Evolutionary conservation across 305 asterid genomes (phyloP), one percentile per base, ranked within the genome.

Genomic region (Stenogyne calaminthoides): DNA sequence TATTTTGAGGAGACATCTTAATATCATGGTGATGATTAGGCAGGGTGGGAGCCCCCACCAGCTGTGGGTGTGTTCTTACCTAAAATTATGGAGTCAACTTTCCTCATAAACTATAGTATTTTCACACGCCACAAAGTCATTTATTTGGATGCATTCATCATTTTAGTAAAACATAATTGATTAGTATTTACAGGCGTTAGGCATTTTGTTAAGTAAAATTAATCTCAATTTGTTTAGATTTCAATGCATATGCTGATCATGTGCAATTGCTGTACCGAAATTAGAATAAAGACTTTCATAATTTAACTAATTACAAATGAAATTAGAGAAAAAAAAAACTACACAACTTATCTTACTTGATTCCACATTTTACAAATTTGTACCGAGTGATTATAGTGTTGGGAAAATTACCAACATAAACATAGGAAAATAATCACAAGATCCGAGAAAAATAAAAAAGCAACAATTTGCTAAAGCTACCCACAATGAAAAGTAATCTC

Each of bases 301-400:
- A 47, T 47, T 47, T 11, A 47, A 15, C 22, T 15, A 49, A 3
- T 49, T 49, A 49, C 56, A 49, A 49, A 49, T 49, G 36, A 58
- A 44, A 49, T 47, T 34, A 25, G 9, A 18, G 70, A 6, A n/a
- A 27, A 46, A 64, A 19, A 27, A 46, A 64, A 19, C 29, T 55
- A 54, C 46, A 56, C 49, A 65, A 37, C 11, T 69, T 32, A 74
- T 47, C 54, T 32, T 20, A 27, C 19, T 49, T 67, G 47, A 59
- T 62, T 69, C 46, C 40, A 40, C 47, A 58, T 61, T 80, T 10
- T 80, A 80, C 84, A 80, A 12, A 68, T 80, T 47, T 76, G 78
- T 67, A 80, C 64, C 36, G 47, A 46, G 18, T 57, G 49, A 73
- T 25, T 54, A 61, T 39, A 9, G 14, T 62, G 63, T 66, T 44